A percentile compares a stretch with the other conserved stretches of the same genome.
Conservation (phyloP, 306 rosid species). For the Inga oerstediana region DNA sequence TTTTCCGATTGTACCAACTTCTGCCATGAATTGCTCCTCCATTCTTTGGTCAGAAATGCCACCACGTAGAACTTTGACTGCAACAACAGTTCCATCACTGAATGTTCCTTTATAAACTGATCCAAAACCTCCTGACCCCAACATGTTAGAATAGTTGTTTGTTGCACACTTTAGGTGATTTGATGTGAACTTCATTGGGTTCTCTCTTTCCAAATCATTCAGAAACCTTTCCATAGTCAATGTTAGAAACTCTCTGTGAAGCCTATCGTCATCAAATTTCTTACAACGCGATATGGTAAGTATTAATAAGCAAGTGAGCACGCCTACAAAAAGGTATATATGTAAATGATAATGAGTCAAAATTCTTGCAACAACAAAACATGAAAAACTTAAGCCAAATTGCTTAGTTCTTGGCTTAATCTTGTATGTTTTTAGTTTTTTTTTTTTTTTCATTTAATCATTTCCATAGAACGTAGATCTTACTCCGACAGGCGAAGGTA, state of each 20-base stretch:
- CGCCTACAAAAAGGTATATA: no score
- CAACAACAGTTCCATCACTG: constrained; percentile 38
- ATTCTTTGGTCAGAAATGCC: constrained; percentile 30
- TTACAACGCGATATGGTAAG: no score
- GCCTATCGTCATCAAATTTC: no score
- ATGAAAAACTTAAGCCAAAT: no score
- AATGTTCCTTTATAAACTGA: constrained; percentile 45
- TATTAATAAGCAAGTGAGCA: no score
- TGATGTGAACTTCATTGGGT: constrained; percentile 43
- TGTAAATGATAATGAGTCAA: no score
- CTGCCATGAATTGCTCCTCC: constrained; percentile 49
- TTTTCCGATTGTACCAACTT: constrained; percentile 31
- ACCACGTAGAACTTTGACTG: constrained; percentile 50
- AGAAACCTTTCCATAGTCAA: constrained; percentile 35
- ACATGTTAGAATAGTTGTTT: not conserved
- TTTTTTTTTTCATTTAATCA: no score
- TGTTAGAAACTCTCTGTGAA: constrained; percentile 21
- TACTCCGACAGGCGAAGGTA: no score
- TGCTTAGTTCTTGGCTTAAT: no score
- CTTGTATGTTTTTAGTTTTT: no score
- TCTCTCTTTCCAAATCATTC: constrained; percentile 44
- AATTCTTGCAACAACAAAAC: no score
- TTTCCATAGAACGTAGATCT: no score
- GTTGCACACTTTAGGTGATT: constrained; percentile 43
- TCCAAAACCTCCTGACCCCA: constrained; percentile 47